A percentile compares a stretch with the other conserved stretches of the same genome.
Conservation (phyloP, 225 moss, liverwort and hornwort genomes). For the Straminergon stramineum region DNA sequence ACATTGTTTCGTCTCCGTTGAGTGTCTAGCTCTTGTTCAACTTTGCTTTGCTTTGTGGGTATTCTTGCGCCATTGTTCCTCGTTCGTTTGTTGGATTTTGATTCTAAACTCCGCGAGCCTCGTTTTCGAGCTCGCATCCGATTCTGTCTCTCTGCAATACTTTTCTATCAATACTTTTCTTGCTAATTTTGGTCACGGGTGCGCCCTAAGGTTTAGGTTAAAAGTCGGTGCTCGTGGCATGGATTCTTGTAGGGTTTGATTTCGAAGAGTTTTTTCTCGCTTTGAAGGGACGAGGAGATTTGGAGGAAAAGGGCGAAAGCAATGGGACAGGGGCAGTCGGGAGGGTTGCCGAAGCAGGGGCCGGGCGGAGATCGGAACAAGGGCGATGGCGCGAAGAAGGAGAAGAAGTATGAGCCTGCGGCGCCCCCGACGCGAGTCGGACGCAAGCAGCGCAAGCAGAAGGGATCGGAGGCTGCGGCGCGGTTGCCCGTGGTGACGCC, state of each 20-base stretch:
- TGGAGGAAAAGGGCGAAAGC: neutral
- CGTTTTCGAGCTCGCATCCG: neutral
- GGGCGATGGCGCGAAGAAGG: conserved; percentile 84
- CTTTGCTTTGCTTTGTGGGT: neutral
- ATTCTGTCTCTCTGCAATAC: neutral
- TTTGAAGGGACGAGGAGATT: neutral
- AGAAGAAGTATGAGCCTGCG: conserved; percentile 98
- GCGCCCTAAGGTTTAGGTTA: neutral
- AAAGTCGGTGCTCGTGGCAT: neutral
- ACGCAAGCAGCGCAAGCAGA: conserved; percentile 95
- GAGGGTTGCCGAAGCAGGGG: conserved; percentile 79
- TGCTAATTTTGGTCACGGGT: neutral
- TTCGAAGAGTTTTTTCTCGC: neutral
- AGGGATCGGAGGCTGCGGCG: conserved; percentile 93
- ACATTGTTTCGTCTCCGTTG: neutral
- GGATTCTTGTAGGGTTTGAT: neutral
- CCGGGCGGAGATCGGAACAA: conserved; percentile 78
- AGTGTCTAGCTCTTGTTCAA: neutral
- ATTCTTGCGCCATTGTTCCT: neutral
- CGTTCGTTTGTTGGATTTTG: neutral
- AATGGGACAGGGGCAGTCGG: conserved; percentile 99
- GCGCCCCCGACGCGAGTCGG: conserved; percentile 94
- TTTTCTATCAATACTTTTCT: neutral
- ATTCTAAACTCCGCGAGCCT: neutral
- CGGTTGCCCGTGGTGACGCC: conserved; percentile 92